Evolutionary conservation across 176 grass and related monocot genomes (phyloP).

Genomic region (Zoysia pacifica): DNA sequence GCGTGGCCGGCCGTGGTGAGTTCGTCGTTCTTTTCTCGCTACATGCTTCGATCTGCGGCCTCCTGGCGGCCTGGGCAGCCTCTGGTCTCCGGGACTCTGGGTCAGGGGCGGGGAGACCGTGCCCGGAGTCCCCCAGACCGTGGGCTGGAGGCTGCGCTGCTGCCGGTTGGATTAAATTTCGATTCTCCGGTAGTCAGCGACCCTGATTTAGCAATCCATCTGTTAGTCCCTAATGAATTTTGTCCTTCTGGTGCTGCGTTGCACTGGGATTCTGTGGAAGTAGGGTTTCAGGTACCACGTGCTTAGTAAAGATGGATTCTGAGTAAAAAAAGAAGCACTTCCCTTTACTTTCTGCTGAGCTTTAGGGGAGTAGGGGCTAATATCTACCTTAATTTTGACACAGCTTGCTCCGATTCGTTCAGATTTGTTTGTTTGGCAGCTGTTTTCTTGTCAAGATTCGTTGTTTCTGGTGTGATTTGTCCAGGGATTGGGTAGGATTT

Average conservation of each 20-base stretch:
- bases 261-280: background rate
- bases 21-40: background rate
- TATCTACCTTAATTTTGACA: slow-evolving; percentile 17
- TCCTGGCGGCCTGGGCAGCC: background rate
- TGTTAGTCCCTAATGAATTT: slow-evolving; percentile 32
- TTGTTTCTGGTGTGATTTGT: background rate
- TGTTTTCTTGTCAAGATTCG: slow-evolving; percentile 16
- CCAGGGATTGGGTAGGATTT: background rate
- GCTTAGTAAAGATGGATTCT: too few species aligned
- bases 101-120: background rate
- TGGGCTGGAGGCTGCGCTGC: background rate
- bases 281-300: slow-evolving; percentile 11
- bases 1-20: slow-evolving; percentile 96
- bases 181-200: slow-evolving; percentile 5
- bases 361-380: background rate
- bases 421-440: slow-evolving; percentile 1
- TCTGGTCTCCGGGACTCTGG: slow-evolving; percentile 25
- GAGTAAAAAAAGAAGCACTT: slow-evolving; percentile 4
- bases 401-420: slow-evolving; percentile 6
- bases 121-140: slow-evolving; percentile 25
- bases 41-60: slow-evolving; percentile 33
- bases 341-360: slow-evolving; percentile 11
- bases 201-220: slow-evolving; percentile 40
- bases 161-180: background rate
- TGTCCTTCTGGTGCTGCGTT: background rate